Base-by-base conservation (phyloP, 2,329 filamentous ascomycete species). In the Fusarium haematococcum region DNA sequence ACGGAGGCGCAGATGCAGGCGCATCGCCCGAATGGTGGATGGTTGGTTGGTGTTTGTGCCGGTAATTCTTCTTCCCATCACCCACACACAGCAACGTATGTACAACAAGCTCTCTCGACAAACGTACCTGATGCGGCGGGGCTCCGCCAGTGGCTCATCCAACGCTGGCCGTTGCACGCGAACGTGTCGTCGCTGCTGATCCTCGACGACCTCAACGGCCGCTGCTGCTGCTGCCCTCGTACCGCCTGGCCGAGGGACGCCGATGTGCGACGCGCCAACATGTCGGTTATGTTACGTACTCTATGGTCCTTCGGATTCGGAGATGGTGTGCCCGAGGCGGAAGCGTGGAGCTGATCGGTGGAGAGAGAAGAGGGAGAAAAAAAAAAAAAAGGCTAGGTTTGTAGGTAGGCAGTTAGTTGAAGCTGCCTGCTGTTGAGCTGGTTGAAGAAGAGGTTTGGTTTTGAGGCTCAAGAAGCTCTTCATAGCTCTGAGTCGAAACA, bases 41-140 rank as follows among this genome's bases (percentile, higher is more conserved):
- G 35, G 67, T 70, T 75, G 72, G 69, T 16, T 63, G 72, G 57
- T 32, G 56, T 30, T 69, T 37, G 43, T 59, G 39, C 56, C 48
- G 68, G 65, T 66, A 74, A 69, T 58, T 70, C 72, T 73, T 67
- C 48, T 56, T 33, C 48, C 48, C 33, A 63, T 66, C 67, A 70
- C 60, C 68, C 67, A 70, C 68, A 70, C 39, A 63, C 63, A 45
- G 6, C 41, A 14, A 56, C 18, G 20, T 32, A 32, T 32, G 30
- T 50, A 62, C 41, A 62, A 59, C 56, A 74, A 74, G 43, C 43
- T 63, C 45, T 59, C 45, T 62, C 20, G 60, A 58, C 27, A 65
- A 70, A 78, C 77, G 74, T 75, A 78, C 77, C 77, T 72, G 65
- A 76, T 41, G 65, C 65, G 57, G 71, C 62, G 70, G 75, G 67